A percentile compares a stretch with the other conserved stretches of the same genome.
Evolutionary conservation across 2,329 filamentous ascomycete genomes (phyloP).

Genomic region (Alternaria consortialis): DNA sequence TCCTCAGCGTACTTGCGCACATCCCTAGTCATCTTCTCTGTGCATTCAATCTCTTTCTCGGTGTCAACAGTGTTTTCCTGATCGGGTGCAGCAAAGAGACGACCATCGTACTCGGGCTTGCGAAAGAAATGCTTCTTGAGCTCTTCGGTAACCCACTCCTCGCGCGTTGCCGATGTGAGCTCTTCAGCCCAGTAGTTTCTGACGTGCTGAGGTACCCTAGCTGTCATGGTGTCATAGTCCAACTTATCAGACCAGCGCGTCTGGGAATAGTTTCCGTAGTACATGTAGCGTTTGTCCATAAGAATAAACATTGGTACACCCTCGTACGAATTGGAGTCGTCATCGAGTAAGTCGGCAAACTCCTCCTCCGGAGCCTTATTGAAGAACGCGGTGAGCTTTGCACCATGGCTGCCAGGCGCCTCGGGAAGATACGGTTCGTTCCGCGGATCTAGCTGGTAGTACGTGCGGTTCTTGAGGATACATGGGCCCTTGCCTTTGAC

Average conservation of each 20-base stretch:
- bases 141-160: slow-evolving; percentile 54
- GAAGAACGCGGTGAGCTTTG: slow-evolving; percentile 59
- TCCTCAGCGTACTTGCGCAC: slow-evolving; percentile 47
- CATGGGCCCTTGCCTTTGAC: slow-evolving; percentile 32
- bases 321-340: slow-evolving; percentile 41
- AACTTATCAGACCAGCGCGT: slow-evolving; percentile 56
- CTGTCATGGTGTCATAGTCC: slow-evolving; percentile 53
- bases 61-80: slow-evolving; percentile 26
- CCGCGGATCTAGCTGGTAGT: slow-evolving; percentile 52
- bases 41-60: slow-evolving; percentile 30
- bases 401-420: slow-evolving; percentile 55
- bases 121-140: slow-evolving; percentile 56
- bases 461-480: slow-evolving; percentile 48
- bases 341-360: slow-evolving; percentile 31
- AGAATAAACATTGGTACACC: slow-evolving; percentile 55
- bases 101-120: slow-evolving; percentile 52
- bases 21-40: slow-evolving; percentile 39
- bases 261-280: slow-evolving; percentile 59
- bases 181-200: slow-evolving; percentile 53
- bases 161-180: slow-evolving; percentile 47
- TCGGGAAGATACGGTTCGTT: slow-evolving; percentile 55
- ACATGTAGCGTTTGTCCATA: slow-evolving; percentile 47
- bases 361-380: slow-evolving; percentile 48
- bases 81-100: slow-evolving; percentile 23
- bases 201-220: slow-evolving; percentile 50